Evolutionary conservation across 1,284 basidiomycete species (phyloP).

Genomic region (Ganoderma leucocontextum): DNA sequence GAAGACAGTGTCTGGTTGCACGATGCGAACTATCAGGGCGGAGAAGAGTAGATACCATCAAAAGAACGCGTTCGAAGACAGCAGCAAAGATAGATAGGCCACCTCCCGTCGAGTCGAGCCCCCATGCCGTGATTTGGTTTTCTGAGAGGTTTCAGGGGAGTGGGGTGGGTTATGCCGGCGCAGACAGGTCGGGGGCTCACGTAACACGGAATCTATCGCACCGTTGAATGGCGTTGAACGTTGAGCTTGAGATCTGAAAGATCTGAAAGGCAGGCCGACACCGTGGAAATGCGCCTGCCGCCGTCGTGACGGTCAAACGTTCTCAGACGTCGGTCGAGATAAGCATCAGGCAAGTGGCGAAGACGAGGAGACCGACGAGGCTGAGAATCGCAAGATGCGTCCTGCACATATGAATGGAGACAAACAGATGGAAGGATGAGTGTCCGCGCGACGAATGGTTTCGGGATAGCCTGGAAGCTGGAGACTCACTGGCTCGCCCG

Average conservation of each 20-base stretch:
- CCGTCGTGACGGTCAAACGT: background rate
- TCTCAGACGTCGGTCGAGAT: conserved; percentile 33
- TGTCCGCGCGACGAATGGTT: conserved; percentile 2
- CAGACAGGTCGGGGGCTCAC: conserved; percentile 2
- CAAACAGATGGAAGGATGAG: conserved; percentile 19
- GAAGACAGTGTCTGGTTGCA: conserved; percentile 1
- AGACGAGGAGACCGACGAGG: conserved; percentile 35
- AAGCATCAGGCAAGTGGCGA: conserved; percentile 37
- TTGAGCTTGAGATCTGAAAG: background rate
- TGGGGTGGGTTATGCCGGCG: background rate
- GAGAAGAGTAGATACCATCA: conserved; percentile 26
- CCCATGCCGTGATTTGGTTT: background rate
- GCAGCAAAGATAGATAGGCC: conserved; percentile 32
- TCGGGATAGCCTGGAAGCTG: conserved; percentile 1
- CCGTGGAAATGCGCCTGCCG: conserved; percentile 3
- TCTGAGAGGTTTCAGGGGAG: conserved; percentile 9
- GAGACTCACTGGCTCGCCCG: conserved; percentile 61
- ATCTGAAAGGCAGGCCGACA: background rate
- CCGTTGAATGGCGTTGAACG: background rate
- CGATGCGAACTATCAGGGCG: conserved; percentile 29
- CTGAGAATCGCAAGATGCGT: conserved; percentile 35
- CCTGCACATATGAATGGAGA: conserved; percentile 21
- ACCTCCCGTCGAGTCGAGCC: conserved; percentile 16
- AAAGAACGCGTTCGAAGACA: conserved; percentile 23
- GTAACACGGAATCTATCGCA: conserved; percentile 9